These are phyloP conservation scores for Chalciporus pseudorubinellus DNA, from an alignment of 768 basidiomycete species.

Conservation along the genomic window DNA sequence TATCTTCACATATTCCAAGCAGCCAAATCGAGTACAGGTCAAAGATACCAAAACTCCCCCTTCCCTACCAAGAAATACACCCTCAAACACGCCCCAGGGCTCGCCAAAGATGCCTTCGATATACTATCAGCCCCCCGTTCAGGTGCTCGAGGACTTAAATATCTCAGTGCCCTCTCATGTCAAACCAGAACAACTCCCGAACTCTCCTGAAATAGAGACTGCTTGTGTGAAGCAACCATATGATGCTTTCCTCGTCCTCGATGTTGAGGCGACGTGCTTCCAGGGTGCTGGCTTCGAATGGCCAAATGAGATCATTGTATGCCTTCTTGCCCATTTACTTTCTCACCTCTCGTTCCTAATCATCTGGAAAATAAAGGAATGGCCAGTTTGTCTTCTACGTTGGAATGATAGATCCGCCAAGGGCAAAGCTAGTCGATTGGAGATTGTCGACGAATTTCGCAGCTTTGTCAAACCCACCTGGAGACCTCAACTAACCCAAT, in stretches of 20 bases:
- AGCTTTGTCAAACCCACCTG: constrained; percentile 87
- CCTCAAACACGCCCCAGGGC: not conserved
- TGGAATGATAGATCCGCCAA: constrained; percentile 67
- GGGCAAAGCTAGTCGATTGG: constrained; percentile 53
- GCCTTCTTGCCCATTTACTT: constrained; percentile 28
- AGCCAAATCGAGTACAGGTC: not conserved
- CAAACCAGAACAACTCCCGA: constrained; percentile 1
- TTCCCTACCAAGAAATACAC: not conserved
- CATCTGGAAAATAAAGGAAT: constrained; percentile 59
- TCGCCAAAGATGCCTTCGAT: constrained; percentile 18
- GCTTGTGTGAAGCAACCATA: constrained; percentile 44
- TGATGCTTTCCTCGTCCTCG: constrained; percentile 83
- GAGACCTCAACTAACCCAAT: constrained; percentile 75
- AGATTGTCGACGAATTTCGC: constrained; percentile 79
- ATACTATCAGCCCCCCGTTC: constrained; percentile 8
- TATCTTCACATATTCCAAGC: constrained; percentile 1
- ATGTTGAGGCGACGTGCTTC: constrained; percentile 85
- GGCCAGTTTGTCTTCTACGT: constrained; percentile 84
- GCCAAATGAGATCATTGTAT: constrained; percentile 94
- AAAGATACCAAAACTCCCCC: not conserved
- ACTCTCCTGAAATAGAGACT: constrained; percentile 11
- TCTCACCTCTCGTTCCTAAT: constrained; percentile 4
- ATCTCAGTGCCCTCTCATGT: constrained; percentile 1
- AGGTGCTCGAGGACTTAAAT: constrained; percentile 5
- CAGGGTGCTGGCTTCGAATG: constrained; percentile 67